Evolutionary conservation across 129 eudicot genomes (phyloP).

Genomic region (Pseudognaphalium luteoalbum): DNA sequence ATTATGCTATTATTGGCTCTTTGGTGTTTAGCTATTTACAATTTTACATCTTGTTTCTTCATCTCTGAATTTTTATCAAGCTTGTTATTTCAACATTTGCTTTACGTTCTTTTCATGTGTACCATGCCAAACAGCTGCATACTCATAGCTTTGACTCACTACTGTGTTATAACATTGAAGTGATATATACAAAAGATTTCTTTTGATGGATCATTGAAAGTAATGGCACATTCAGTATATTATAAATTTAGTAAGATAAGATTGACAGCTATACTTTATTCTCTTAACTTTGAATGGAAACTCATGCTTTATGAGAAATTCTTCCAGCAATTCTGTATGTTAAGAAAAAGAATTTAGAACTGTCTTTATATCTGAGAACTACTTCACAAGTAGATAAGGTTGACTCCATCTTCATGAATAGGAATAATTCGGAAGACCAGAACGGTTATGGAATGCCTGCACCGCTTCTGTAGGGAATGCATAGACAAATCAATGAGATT

Average conservation of each 20-base stretch:
- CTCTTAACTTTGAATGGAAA: neutral
- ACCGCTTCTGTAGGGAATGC: slow-evolving; percentile 98
- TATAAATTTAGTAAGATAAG: too few species aligned
- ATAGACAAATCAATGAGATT: slow-evolving; percentile 95
- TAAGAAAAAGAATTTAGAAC: neutral
- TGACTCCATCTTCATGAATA: slow-evolving; percentile 26
- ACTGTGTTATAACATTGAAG: neutral
- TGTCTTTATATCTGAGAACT: neutral
- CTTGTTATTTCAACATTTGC: neutral
- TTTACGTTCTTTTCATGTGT: neutral
- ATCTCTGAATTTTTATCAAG: neutral
- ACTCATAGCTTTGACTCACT: neutral
- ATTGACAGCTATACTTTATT: neutral
- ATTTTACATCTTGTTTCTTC: neutral
- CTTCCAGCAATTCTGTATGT: neutral
- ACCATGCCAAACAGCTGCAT: neutral
- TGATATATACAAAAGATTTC: neutral
- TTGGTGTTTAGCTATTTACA: neutral
- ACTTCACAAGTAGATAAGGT: neutral
- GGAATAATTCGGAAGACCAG: slow-evolving; percentile 93
- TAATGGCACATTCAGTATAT: neutral
- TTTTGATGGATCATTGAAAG: neutral
- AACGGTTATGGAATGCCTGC: slow-evolving; percentile 96
- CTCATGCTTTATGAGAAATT: neutral
- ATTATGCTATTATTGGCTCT: neutral